Conservation (phyloP, 2,329 filamentous ascomycete species). For the Apiospora sp. region DNA sequence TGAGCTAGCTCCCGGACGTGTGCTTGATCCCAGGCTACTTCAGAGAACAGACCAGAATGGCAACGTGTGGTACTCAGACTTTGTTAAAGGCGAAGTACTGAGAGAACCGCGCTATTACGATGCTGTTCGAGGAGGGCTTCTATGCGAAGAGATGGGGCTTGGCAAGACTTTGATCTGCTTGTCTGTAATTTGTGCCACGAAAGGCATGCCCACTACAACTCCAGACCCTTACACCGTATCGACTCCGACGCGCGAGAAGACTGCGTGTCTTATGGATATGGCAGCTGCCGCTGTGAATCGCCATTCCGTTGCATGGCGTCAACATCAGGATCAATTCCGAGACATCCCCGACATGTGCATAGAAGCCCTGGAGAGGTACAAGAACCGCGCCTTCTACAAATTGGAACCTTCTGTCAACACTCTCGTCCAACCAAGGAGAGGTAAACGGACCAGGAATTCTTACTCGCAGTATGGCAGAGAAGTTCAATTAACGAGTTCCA, state of each 20-base stretch:
- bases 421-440: conserved; percentile 49
- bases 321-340: conserved; percentile 63
- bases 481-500: conserved; percentile 72
- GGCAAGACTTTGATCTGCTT: conserved; percentile 93
- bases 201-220: conserved; percentile 70
- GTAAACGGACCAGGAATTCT: conserved; percentile 45
- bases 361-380: conserved; percentile 55
- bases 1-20: conserved; percentile 70
- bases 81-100: conserved; percentile 67
- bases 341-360: conserved; percentile 49
- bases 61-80: conserved; percentile 73
- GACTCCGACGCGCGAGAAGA: neutral
- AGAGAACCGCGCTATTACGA: conserved; percentile 78
- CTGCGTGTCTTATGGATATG: conserved; percentile 73
- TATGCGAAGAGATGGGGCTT: conserved; percentile 81
- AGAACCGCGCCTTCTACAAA: conserved; percentile 68
- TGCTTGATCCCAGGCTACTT: conserved; percentile 78
- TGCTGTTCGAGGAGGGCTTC: conserved; percentile 75
- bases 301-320: conserved; percentile 74
- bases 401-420: conserved; percentile 54
- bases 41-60: conserved; percentile 67
- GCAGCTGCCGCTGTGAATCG: conserved; percentile 73
- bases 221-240: conserved; percentile 60
- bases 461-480: conserved; percentile 48
- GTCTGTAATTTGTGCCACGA: conserved; percentile 78